phyloP scores from a whole-genome alignment of 768 basidiomycete species.

The Phlebiopsis gigantea region DNA sequence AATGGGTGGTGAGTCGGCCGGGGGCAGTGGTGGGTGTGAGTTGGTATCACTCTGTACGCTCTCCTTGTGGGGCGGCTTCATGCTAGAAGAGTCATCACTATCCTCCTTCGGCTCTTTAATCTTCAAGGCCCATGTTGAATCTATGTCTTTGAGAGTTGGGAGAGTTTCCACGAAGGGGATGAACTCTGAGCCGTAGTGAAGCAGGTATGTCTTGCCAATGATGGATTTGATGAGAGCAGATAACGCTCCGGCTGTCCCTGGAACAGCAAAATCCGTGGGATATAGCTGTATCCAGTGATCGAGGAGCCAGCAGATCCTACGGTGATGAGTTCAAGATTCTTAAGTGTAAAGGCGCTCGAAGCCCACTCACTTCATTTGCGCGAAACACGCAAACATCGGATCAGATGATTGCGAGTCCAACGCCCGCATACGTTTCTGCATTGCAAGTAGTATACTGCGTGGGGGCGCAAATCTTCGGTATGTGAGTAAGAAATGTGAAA shows the following conservation, averaged over 20 bases:
- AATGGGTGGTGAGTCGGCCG: conserved; percentile 2
- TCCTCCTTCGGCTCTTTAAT: conserved; percentile 52
- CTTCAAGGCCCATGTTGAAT: conserved; percentile 72
- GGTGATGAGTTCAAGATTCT: not conserved
- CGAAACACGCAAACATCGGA: conserved; percentile 83
- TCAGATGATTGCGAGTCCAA: conserved; percentile 68
- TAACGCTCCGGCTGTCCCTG: conserved; percentile 67
- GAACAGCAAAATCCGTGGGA: conserved; percentile 75
- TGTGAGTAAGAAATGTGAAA: conserved; percentile 76
- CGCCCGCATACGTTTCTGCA: conserved; percentile 83
- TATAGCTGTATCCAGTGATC: conserved; percentile 75
- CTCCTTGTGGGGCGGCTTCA: not conserved
- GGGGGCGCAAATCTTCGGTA: conserved; percentile 81
- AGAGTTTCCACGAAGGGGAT: conserved; percentile 73
- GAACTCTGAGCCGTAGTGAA: conserved; percentile 82
- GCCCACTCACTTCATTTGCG: conserved; percentile 72
- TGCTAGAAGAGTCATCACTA: conserved; percentile 54
- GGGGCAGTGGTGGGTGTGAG: not conserved
- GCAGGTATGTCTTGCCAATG: conserved; percentile 70
- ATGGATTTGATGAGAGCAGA: conserved; percentile 75
- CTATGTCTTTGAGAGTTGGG: conserved; percentile 53
- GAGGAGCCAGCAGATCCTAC: conserved; percentile 73
- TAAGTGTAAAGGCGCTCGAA: not conserved
- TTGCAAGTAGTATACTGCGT: conserved; percentile 72
- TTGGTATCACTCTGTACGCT: not conserved